phyloP scores from a whole-genome alignment of 192 early-diverging fungal species.

The Umbelopsis ramanniana region DNA sequence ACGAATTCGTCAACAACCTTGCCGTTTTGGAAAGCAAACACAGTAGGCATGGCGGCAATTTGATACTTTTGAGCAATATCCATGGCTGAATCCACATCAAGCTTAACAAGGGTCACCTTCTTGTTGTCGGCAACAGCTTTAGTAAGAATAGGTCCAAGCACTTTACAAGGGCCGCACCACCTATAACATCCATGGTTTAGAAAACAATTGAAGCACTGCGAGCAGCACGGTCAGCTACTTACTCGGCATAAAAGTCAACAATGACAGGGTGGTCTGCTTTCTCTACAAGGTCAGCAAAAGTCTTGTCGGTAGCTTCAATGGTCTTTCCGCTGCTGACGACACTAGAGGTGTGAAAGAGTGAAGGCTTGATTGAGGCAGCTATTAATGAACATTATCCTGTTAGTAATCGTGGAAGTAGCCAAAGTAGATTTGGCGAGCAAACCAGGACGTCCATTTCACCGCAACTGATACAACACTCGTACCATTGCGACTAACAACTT shows the following conservation, averaged over 20 bases:
- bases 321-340: slow-evolving; percentile 43
- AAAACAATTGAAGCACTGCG: slow-evolving; percentile 9
- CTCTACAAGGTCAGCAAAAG: slow-evolving; percentile 62
- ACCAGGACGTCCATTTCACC: neutral
- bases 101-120: slow-evolving; percentile 73
- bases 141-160: slow-evolving; percentile 72
- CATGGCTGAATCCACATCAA: slow-evolving; percentile 75
- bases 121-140: slow-evolving; percentile 65
- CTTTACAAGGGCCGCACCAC: slow-evolving; percentile 87
- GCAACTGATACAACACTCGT: neutral
- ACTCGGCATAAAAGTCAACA: slow-evolving; percentile 85
- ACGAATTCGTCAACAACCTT: slow-evolving; percentile 67
- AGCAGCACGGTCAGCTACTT: slow-evolving; percentile 18
- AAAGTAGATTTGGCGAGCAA: neutral
- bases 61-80: slow-evolving; percentile 66
- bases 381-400: neutral
- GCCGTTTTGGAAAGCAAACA: slow-evolving; percentile 70
- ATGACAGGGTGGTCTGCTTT: slow-evolving; percentile 69
- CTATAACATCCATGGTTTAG: slow-evolving; percentile 29
- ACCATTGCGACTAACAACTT: neutral
- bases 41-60: slow-evolving; percentile 76
- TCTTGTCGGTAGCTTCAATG: slow-evolving; percentile 60
- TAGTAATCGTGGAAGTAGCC: neutral
- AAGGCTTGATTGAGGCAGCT: slow-evolving; percentile 4
- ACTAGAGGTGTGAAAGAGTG: slow-evolving; percentile 1